These are phyloP conservation scores for Brassica rapa DNA, from an alignment of 345 rosid species.

Conservation along the genomic window DNA sequence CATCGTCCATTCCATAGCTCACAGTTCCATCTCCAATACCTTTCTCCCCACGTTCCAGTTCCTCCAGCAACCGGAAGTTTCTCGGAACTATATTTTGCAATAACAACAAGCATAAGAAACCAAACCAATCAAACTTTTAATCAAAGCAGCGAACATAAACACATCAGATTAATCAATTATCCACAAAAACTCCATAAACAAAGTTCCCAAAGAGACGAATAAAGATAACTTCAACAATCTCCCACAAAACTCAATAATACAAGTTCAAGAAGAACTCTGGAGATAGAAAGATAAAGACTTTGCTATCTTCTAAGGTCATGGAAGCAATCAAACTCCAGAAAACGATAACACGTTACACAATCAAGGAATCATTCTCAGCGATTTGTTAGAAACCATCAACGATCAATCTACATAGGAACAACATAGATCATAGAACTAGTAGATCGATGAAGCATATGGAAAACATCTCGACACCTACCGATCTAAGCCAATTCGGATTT, in stretches of 20 bases:
- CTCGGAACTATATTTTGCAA: conserved; percentile 65
- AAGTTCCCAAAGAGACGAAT: not conserved
- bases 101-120: not conserved
- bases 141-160: too few relatives aligned
- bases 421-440: not conserved
- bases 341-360: not conserved
- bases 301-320: not conserved
- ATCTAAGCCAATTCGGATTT: not conserved
- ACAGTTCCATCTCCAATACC: conserved; percentile 97
- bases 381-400: too few relatives aligned
- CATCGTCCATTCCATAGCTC: conserved; percentile 99
- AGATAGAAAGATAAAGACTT: not conserved
- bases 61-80: conserved; percentile 82
- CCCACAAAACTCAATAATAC: too few relatives aligned
- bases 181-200: not conserved
- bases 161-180: too few relatives aligned
- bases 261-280: too few relatives aligned
- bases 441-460: conserved; percentile 18
- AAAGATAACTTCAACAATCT: too few relatives aligned
- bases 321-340: not conserved
- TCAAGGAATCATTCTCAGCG: not conserved
- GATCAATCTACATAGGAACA: too few relatives aligned
- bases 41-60: conserved; percentile 92
- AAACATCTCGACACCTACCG: too few relatives aligned
- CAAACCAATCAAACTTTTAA: not conserved